phyloP scores from a whole-genome alignment of 2,329 filamentous ascomycete species.

The Beauveria scarabaeidicola region DNA sequence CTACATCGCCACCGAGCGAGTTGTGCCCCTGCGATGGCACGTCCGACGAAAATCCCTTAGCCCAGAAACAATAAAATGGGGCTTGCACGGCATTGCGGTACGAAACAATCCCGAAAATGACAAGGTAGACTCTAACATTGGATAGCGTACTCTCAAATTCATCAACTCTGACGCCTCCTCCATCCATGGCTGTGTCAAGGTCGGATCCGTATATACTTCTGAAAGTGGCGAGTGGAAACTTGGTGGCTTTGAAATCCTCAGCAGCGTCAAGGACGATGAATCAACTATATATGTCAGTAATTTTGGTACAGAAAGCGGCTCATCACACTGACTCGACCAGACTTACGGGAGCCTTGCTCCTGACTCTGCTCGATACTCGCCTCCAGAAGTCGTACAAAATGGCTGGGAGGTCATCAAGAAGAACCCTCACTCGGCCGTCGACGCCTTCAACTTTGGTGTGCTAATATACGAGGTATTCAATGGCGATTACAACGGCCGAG shows the following conservation, averaged over 20 bases:
- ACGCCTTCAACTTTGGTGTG: constrained; percentile 79
- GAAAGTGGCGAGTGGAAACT: constrained; percentile 98
- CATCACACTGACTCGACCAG: constrained; percentile 29
- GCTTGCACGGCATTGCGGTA: constrained; percentile 77
- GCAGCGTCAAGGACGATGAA: constrained; percentile 92
- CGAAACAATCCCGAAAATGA: constrained; percentile 13
- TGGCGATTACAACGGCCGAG: constrained; percentile 64
- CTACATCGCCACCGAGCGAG: constrained; percentile 88
- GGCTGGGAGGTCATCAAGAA: constrained; percentile 92
- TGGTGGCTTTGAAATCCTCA: constrained; percentile 86
- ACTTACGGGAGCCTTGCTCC: constrained; percentile 82
- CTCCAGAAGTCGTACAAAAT: constrained; percentile 74
- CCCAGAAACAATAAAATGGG: constrained; percentile 95
- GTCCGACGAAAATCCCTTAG: constrained; percentile 79
- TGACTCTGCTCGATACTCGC: constrained; percentile 73
- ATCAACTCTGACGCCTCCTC: constrained; percentile 90
- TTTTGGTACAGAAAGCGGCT: background rate
- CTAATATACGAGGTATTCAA: constrained; percentile 90
- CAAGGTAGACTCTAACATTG: background rate
- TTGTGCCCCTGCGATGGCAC: constrained; percentile 83
- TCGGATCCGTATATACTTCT: constrained; percentile 82
- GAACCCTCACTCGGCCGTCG: constrained; percentile 70
- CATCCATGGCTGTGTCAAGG: constrained; percentile 79
- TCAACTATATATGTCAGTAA: constrained; percentile 70
- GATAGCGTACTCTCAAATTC: constrained; percentile 84